These are phyloP conservation scores for Hyparrhenia diplandra DNA, from an alignment of 176 grass and related monocot species.

Conservation along the genomic window DNA sequence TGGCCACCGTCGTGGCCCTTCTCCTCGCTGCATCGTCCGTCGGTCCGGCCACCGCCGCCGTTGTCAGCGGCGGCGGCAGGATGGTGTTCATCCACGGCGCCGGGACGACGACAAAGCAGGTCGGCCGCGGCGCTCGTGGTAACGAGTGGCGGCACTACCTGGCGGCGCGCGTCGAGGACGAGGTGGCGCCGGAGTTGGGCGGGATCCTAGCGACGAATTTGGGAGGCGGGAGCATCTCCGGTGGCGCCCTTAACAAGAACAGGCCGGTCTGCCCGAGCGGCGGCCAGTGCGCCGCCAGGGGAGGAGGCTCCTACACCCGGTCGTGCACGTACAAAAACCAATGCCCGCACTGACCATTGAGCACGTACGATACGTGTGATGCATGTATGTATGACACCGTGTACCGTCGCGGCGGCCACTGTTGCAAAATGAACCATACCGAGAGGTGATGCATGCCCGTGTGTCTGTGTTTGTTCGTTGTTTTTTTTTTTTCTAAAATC, in stretches of 20 bases:
- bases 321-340: not conserved
- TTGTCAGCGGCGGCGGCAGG: not conserved
- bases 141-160: not conserved
- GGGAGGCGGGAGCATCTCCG: not conserved
- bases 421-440: too few relatives aligned
- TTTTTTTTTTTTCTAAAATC: too few relatives aligned
- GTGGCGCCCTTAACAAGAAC: not conserved
- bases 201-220: not conserved
- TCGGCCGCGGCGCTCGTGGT: not conserved
- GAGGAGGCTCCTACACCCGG: constrained; percentile 10
- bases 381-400: too few relatives aligned
- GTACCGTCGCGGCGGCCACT: too few relatives aligned
- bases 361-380: too few relatives aligned
- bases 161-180: not conserved
- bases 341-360: not conserved
- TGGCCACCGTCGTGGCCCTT: not conserved
- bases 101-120: not conserved
- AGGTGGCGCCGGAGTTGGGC: not conserved
- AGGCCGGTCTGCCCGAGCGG: not conserved
- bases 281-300: not conserved
- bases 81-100: not conserved
- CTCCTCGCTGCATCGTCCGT: not conserved
- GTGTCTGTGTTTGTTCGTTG: not conserved
- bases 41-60: not conserved
- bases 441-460: too few relatives aligned